Percentiles rank a stretch among this genome's conserved stretches.
Evolutionary conservation across 129 eudicot species (phyloP).

Genomic region (Helianthus tuberosus): DNA sequence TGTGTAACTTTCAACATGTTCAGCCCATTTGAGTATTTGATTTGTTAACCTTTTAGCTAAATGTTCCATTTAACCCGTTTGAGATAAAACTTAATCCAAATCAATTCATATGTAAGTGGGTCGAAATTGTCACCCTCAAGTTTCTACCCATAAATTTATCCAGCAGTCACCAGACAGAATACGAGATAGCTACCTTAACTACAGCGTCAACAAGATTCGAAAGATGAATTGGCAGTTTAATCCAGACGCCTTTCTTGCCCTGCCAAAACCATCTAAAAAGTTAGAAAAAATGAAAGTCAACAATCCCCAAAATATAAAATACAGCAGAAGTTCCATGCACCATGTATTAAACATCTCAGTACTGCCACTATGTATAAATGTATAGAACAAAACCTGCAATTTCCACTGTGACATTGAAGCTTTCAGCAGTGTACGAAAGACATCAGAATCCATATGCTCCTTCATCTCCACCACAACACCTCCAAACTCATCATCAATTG

Average conservation of each 20-base stretch:
- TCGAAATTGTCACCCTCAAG: neutral
- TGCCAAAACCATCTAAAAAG: constrained; percentile 31
- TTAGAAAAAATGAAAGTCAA: constrained; percentile 14
- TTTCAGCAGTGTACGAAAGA: constrained; percentile 48
- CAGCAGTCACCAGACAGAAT: neutral
- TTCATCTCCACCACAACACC: constrained; percentile 71
- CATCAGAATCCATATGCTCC: constrained; percentile 60
- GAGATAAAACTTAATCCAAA: neutral
- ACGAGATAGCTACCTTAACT: constrained; percentile 55
- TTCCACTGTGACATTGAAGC: constrained; percentile 68
- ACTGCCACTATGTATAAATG: constrained; percentile 6
- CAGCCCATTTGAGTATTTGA: neutral
- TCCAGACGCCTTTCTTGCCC: constrained; percentile 91
- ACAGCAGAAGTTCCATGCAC: constrained; percentile 3
- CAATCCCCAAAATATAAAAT: neutral
- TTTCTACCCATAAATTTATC: constrained; percentile 14
- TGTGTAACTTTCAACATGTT: neutral
- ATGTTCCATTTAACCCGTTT: neutral
- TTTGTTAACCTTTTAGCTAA: neutral
- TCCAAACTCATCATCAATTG: constrained; percentile 61
- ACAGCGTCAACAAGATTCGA: constrained; percentile 70
- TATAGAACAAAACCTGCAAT: constrained; percentile 47
- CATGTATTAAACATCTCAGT: constrained; percentile 1
- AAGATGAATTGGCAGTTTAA: constrained; percentile 66
- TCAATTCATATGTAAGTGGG: neutral